Conservation (phyloP, 108 stramenopile genomes). For the Asterionellopsis glacialis region DNA sequence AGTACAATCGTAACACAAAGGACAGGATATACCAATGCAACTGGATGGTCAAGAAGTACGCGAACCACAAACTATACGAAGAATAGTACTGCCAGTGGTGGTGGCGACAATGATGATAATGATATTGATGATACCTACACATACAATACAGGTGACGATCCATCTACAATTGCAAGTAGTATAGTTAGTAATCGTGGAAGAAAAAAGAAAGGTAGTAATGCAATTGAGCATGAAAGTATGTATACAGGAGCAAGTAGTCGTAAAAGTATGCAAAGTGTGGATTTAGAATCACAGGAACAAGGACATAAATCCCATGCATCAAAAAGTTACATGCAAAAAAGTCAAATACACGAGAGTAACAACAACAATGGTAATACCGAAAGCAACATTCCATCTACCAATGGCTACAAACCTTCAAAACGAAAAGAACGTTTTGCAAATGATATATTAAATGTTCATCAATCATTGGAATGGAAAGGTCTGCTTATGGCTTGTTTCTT, state of each 20-base stretch:
- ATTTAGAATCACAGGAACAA: neutral
- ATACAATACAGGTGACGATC: neutral
- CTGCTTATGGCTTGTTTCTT: conserved; percentile 73
- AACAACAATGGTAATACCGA: neutral
- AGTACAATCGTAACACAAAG: too few species aligned
- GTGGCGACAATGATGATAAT: too few species aligned
- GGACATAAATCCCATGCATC: neutral
- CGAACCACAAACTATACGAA: too few species aligned
- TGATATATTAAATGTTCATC: conserved; percentile 66
- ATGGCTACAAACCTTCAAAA: conserved; percentile 6
- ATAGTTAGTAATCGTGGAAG: neutral
- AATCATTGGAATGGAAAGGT: conserved; percentile 88
- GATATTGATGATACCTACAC: too few species aligned
- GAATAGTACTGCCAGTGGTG: too few species aligned
- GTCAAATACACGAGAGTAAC: neutral
- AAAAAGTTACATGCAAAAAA: neutral
- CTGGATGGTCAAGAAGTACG: too few species aligned
- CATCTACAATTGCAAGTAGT: neutral
- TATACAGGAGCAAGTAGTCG: neutral
- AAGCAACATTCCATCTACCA: neutral
- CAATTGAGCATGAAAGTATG: neutral
- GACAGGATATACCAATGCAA: too few species aligned
- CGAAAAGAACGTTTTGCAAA: neutral
- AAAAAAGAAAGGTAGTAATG: neutral
- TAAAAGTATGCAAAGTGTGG: too few species aligned